Conservation (phyloP, 768 basidiomycete species). For the Auriscalpium vulgare region DNA sequence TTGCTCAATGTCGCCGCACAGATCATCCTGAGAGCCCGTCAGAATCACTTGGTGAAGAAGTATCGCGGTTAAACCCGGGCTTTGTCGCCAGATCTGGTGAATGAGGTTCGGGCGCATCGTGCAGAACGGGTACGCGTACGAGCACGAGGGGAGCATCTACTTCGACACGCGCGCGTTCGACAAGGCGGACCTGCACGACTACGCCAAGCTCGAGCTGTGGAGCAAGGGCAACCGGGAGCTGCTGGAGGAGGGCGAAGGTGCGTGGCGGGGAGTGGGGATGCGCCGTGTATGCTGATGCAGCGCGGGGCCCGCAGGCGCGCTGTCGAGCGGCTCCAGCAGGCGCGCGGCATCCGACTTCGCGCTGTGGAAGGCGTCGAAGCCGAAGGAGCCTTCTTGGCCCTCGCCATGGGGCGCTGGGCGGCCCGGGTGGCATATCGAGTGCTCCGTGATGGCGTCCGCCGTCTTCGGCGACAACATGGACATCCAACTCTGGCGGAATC, state of each 20-base stretch:
- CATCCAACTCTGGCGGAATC: slow-evolving; percentile 94
- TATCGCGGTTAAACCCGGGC: slow-evolving; percentile 46
- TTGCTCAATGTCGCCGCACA: slow-evolving; percentile 23
- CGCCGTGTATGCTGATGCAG: not conserved
- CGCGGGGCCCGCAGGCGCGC: slow-evolving; percentile 34
- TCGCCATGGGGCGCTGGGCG: slow-evolving; percentile 95
- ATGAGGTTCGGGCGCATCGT: slow-evolving; percentile 63
- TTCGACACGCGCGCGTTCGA: slow-evolving; percentile 86
- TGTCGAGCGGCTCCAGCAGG: slow-evolving; percentile 51
- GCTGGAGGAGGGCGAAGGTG: slow-evolving; percentile 90
- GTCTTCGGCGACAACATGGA: slow-evolving; percentile 89
- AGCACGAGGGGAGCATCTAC: slow-evolving; percentile 77
- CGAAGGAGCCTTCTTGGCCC: slow-evolving; percentile 94
- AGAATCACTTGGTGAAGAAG: slow-evolving; percentile 59
- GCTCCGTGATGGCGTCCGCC: slow-evolving; percentile 95
- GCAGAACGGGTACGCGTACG: slow-evolving; percentile 77
- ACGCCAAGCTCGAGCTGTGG: slow-evolving; percentile 94
- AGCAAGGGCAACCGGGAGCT: slow-evolving; percentile 89
- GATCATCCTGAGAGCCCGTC: slow-evolving; percentile 92
- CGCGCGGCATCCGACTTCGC: slow-evolving; percentile 91
- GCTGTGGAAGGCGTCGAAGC: slow-evolving; percentile 94
- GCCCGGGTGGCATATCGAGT: slow-evolving; percentile 99
- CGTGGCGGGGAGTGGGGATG: slow-evolving; percentile 1
- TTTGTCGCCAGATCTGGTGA: slow-evolving; percentile 52
- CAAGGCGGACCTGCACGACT: slow-evolving; percentile 64